These are phyloP conservation scores for Escallonia rubra DNA, from an alignment of 129 eudicot genomes.

Conservation along the genomic window DNA sequence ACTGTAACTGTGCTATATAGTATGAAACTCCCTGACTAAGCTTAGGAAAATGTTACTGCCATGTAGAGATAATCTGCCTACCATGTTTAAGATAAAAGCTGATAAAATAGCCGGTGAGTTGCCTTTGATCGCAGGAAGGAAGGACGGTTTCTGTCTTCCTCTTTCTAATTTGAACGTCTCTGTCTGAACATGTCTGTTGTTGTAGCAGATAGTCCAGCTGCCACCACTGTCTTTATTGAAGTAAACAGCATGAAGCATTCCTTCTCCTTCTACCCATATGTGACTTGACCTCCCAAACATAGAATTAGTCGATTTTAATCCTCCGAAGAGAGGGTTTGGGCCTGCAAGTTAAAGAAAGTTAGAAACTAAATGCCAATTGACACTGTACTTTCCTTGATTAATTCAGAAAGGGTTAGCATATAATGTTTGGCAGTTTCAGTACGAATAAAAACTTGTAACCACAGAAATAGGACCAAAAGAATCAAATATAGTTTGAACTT, in stretches of 20 bases:
- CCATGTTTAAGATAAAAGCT: slow-evolving; percentile 58
- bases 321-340: slow-evolving; percentile 79
- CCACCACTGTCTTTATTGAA: slow-evolving; percentile 39
- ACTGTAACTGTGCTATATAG: too few species aligned
- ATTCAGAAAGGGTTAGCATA: too few species aligned
- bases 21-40: too few species aligned
- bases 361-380: background rate
- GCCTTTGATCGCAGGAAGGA: slow-evolving; percentile 74
- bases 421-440: too few species aligned
- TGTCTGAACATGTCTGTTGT: slow-evolving; percentile 54
- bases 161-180: slow-evolving; percentile 55
- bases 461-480: background rate
- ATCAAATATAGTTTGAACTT: background rate
- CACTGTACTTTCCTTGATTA: background rate
- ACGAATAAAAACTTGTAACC: background rate
- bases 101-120: slow-evolving; percentile 52
- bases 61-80: slow-evolving; percentile 7
- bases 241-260: slow-evolving; percentile 76
- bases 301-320: slow-evolving; percentile 48
- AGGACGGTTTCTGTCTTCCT: slow-evolving; percentile 39
- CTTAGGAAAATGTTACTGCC: background rate
- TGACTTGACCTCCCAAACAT: slow-evolving; percentile 64
- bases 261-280: slow-evolving; percentile 86
- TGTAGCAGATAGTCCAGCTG: slow-evolving; percentile 38
- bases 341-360: slow-evolving; percentile 23